Conservation (phyloP, 148 eudicot species). For the Rhododendron vialii region DNA sequence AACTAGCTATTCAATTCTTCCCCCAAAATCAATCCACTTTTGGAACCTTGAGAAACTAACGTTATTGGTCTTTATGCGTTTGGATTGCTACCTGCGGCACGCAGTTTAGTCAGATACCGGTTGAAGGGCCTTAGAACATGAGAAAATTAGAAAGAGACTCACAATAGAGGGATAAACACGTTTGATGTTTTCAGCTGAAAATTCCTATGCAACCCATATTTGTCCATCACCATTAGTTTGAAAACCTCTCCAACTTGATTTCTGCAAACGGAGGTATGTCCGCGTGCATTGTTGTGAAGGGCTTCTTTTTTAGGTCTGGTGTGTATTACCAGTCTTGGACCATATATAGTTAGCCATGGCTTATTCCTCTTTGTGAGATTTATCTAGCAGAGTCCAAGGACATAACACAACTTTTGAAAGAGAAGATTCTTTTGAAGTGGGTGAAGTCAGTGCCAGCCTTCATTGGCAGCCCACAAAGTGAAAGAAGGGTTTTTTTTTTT, state of each 20-base stretch:
- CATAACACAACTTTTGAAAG: background rate
- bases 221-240: conserved; percentile 72
- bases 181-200: background rate
- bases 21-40: background rate
- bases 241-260: conserved; percentile 54
- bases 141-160: background rate
- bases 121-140: background rate
- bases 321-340: background rate
- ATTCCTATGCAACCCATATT: background rate
- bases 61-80: background rate
- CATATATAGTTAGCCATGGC: conserved; percentile 1
- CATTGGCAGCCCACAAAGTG: background rate
- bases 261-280: conserved; percentile 62
- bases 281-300: conserved; percentile 80
- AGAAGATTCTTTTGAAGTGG: background rate
- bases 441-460: conserved; percentile 38
- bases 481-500: background rate
- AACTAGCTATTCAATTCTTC: background rate
- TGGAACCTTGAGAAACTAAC: background rate
- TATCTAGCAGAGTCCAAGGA: background rate
- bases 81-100: background rate
- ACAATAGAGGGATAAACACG: background rate
- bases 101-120: background rate
- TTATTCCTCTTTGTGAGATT: conserved; percentile 9
- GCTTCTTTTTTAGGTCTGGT: conserved; percentile 50